Evolutionary conservation across 75 land plant genomes (phyloP), one percentile per base, ranked within the genome.

Genomic region (Pinus albicaulis): DNA sequence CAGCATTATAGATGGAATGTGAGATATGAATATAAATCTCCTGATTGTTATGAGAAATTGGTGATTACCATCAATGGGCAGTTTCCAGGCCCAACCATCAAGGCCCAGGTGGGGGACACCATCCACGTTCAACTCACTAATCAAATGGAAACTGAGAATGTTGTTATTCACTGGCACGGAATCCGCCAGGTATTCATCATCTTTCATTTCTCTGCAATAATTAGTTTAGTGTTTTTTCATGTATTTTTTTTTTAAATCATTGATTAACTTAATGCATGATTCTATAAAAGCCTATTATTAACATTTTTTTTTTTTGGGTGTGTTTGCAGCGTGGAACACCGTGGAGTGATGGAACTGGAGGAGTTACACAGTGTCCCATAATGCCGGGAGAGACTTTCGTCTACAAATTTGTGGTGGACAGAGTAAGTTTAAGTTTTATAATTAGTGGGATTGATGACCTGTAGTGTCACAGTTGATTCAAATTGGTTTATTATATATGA

Each of bases 81-180:
- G 72, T 76, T 71, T 13, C 95, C 95, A 3, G 93, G 95, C 5
- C 98, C 98, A 19, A 87, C 93, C 38, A 90, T 95, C 68, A 3
- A 55, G 24, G 98, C 93, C 3, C 80, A 74, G 38, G 82, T 81
- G 71, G 93, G 93, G 14, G 98, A 95, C 77, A 92, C 92, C 56
- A 58, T 95, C 58, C 72, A 87, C 34, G 91, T 95, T 20, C 85
- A 88, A 71, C 78, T 95, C 28, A 83, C 76, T 71, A 95, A 95
- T 78, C 63, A 73, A 64, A 70, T 95, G 75, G 68, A 84, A 10
- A 89, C 95, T 3, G 93, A 95, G 75, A 85, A 86, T 71, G 77
- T 87, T 12, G 89, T 31, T 31, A 31, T 31, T 31, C 31, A 31
- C 31, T 31, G 31, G 31, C 31, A 31, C 31, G 31, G 31, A 31